These are phyloP conservation scores for Wickerhamomyces sp. DNA, from an alignment of 1,139 yeast genomes.

Conservation along the genomic window DNA sequence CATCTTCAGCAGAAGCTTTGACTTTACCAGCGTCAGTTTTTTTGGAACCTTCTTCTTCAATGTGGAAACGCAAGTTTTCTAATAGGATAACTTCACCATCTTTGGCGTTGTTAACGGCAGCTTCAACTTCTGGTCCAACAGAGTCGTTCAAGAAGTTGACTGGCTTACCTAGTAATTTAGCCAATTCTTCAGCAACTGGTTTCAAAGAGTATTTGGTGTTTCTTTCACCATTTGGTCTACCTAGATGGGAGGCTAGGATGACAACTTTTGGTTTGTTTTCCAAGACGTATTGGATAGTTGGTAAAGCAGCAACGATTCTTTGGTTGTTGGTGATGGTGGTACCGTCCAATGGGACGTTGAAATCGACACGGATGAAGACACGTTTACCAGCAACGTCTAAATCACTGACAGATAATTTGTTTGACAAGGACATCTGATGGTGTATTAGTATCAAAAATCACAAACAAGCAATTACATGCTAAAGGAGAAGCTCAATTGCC, in stretches of 20 bases:
- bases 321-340: constrained; percentile 96
- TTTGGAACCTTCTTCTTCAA: constrained; percentile 92
- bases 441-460: too few species aligned
- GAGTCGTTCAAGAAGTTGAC: constrained; percentile 81
- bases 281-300: constrained; percentile 90
- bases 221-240: constrained; percentile 94
- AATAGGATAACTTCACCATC: constrained; percentile 68
- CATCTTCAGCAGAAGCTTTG: constrained; percentile 82
- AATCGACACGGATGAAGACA: constrained; percentile 95
- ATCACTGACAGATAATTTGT: constrained; percentile 88
- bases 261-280: constrained; percentile 87
- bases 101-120: constrained; percentile 63
- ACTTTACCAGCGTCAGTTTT: constrained; percentile 85
- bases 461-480: too few species aligned
- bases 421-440: constrained; percentile 74
- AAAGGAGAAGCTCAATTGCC: too few species aligned
- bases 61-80: constrained; percentile 96
- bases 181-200: constrained; percentile 87
- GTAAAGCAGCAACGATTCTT: constrained; percentile 96
- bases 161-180: constrained; percentile 60
- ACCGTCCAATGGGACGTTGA: constrained; percentile 97
- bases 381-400: constrained; percentile 80
- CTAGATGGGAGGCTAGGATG: constrained; percentile 90
- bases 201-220: constrained; percentile 81
- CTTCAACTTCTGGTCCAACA: constrained; percentile 84